phyloP scores from a whole-genome alignment of 2,329 filamentous ascomycete genomes.

The Aspergillus sp. region DNA sequence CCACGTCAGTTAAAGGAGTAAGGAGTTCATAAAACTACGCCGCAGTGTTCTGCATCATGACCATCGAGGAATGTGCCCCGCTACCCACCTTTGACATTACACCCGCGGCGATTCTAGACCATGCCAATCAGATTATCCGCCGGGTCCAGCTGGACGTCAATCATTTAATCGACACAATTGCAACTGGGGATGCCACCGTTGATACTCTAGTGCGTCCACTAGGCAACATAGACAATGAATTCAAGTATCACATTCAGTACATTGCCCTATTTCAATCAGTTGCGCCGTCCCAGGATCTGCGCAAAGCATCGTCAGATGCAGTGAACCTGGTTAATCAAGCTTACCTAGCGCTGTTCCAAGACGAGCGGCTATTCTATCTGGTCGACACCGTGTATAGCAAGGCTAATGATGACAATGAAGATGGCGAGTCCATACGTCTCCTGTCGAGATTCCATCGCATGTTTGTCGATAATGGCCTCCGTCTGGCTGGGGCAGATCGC shows the following conservation, averaged over 20 bases:
- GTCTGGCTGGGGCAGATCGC: background rate
- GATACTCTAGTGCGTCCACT: background rate
- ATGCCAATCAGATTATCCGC: background rate
- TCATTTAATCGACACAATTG: background rate
- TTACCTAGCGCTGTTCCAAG: conserved; percentile 2
- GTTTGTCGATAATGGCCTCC: conserved; percentile 2
- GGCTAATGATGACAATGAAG: background rate
- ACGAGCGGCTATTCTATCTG: background rate
- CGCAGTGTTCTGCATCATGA: background rate
- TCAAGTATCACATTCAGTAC: background rate
- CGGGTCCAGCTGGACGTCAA: background rate
- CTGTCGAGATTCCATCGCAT: background rate
- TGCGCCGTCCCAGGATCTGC: background rate
- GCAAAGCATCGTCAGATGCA: background rate
- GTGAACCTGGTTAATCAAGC: background rate
- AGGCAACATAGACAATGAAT: background rate
- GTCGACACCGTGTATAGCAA: background rate
- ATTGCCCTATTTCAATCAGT: conserved; percentile 4
- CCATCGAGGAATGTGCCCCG: background rate
- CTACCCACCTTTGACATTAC: conserved; percentile 3
- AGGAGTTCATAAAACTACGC: background rate
- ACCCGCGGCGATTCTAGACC: background rate
- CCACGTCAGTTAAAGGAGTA: background rate
- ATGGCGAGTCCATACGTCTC: background rate
- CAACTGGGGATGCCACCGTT: background rate